Conservation (phyloP, 2,329 filamentous ascomycete genomes). For the Diaporthe sp. region DNA sequence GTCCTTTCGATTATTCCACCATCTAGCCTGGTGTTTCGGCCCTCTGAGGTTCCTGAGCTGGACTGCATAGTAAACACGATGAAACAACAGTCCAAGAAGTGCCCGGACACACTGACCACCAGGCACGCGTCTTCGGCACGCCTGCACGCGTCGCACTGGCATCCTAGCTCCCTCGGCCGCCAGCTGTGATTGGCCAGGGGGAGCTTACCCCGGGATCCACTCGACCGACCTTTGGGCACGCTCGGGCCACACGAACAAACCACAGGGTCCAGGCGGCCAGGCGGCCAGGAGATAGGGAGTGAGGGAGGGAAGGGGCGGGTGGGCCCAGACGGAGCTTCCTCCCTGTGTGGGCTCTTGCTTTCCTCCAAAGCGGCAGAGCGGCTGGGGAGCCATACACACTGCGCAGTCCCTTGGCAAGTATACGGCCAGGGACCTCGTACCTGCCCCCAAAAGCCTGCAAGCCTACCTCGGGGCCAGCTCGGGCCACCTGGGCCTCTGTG, state of each 20-base stretch:
- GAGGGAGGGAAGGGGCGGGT: not conserved
- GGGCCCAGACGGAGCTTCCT: conserved; percentile 22
- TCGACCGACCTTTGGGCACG: not conserved
- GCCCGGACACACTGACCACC: conserved; percentile 1
- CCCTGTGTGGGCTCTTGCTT: conserved; percentile 1
- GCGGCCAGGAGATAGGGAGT: not conserved
- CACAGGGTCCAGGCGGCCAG: conserved; percentile 9
- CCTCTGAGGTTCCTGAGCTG: not conserved
- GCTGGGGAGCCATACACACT: not conserved
- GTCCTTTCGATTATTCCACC: not conserved
- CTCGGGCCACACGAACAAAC: conserved; percentile 25
- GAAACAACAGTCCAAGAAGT: conserved; percentile 10
- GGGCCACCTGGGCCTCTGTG: conserved; percentile 29
- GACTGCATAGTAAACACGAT: conserved; percentile 20
- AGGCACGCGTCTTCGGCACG: conserved; percentile 8
- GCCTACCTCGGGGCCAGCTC: conserved; percentile 16
- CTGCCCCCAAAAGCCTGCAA: conserved; percentile 20
- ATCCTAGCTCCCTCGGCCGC: not conserved
- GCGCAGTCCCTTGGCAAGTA: not conserved
- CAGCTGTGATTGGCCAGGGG: not conserved
- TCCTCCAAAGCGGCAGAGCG: not conserved
- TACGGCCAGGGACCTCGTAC: not conserved
- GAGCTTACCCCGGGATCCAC: conserved; percentile 28
- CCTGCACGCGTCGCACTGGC: conserved; percentile 24
- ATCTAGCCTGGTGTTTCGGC: not conserved